Base-by-base conservation (phyloP, 225 moss, liverwort and hornwort species). In the Straminergon stramineum region DNA sequence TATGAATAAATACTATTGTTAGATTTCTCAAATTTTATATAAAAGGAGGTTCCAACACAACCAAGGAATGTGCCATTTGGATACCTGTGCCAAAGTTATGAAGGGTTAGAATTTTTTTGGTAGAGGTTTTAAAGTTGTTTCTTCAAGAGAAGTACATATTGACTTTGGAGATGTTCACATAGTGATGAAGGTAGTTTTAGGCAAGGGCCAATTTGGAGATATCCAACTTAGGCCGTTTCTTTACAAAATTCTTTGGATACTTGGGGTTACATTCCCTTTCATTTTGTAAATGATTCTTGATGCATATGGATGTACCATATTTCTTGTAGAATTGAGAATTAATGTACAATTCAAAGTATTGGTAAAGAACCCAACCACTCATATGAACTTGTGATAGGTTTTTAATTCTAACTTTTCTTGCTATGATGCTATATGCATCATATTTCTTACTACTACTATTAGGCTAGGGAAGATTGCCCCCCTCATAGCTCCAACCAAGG, bases 201-300 rank as follows among this genome's bases (percentile, higher is more conserved):
- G 31, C 1, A 52, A 53, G 5, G 22, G 22, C 0, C 8, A 12
- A 19, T 32, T 76, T 32, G 0, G 8, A 0, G 1, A 3, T 76
- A 52, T 76, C 52, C 2, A 8, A 2, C 2, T 32, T 23, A 23
- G 2, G 6, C 15, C 24, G 24, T 53, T 3, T 10, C 24, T 37
- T 37, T 37, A 9, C 5, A 24, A 55, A 78, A 15, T 24, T 10
- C 23, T n/a, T 79, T 56, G 2, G 57, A 1, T 15, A 26, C 6
- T 37, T 56, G 0, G 2, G 0, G 1, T 55, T 78, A 23, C 6
- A 37, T 34, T 23, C 53, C 0, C 22, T 53, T 78, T 37, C 37
- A 9, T 37, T 56, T 37, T 15, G 0, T 6, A 37, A 55, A 35
- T 56, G 24, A 16, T 56, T 78, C 37, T 56, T 37, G 3, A 10